Evolutionary conservation across 1,139 yeast genomes (phyloP), one percentile per base, ranked within the genome.

Genomic region (Suhomyces chickasaworum): DNA sequence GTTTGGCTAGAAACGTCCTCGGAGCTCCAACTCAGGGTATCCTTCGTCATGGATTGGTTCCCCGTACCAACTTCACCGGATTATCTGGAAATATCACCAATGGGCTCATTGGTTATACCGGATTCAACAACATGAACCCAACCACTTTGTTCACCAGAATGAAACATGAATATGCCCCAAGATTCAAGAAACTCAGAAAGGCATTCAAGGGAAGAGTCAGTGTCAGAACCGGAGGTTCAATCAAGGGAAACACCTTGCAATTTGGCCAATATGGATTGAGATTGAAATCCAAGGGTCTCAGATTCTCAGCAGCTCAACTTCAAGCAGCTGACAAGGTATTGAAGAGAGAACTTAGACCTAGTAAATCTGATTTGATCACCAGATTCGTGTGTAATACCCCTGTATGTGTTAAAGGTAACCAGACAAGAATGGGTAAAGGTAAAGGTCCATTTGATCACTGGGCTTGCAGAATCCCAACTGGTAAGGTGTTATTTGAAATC

Each of bases 371-470:
- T 57, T 73, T 89, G 44, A 84, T 87, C 75, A 84, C 95, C 54
- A 80, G 99, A 60, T 76, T 91, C 52, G 83, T 85, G 41, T 87
- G 97, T 41, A 86, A 88, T 65, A 79, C 89, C 48, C 95, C 98
- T 0, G 96, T 93, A 17, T 91, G 97, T 69, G 83, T 89, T 48
- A 93, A 93, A 72, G 99, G 99, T 73, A 93, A 95, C 67, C 97
- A 93, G 66, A 89, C 97, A 16, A 93, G 99, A 84, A 93, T 93
- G 99, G 99, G 99, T 75, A 93, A 95, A 69, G 99, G 99, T 74
- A 93, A 93, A 69, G 99, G 99, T 68, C 85, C 95, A 0, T 91
- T 93, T 64, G 96, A 90, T 59, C 95, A 89, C 73, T 95, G 98
- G 98, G 96, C 96, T 54, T 88, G 85, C 37, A 81, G 99, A 60